Conservation (phyloP, 768 basidiomycete species). For the Boletales sp. region DNA sequence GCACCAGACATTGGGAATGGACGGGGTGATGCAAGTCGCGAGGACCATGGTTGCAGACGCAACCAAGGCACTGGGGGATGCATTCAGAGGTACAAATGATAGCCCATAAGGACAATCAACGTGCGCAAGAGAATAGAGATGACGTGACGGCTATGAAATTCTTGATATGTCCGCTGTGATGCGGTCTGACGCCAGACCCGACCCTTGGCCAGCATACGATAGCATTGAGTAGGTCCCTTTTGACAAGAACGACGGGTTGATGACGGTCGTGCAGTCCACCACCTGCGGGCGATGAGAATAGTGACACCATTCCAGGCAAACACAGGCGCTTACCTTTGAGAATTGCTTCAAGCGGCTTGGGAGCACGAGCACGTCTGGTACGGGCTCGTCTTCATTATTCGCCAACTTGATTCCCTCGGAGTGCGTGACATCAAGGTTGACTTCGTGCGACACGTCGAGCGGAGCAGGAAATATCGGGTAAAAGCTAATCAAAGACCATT, state of each 20-base stretch:
- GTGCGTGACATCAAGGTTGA: constrained; percentile 90
- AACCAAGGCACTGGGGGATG: constrained; percentile 17
- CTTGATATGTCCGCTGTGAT: constrained; percentile 25
- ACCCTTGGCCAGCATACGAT: constrained; percentile 26
- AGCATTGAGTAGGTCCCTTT: constrained; percentile 57
- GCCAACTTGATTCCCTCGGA: constrained; percentile 42
- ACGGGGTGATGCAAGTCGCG: constrained; percentile 35
- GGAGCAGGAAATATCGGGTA: constrained; percentile 94
- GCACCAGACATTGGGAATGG: constrained; percentile 73
- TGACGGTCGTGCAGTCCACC: constrained; percentile 69
- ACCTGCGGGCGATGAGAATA: constrained; percentile 40
- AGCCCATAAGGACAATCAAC: constrained; percentile 1
- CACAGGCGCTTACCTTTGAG: constrained; percentile 57
- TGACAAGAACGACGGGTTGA: constrained; percentile 81
- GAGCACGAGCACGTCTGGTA: constrained; percentile 81
- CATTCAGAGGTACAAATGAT: constrained; percentile 7
- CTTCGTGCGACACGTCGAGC: constrained; percentile 64
- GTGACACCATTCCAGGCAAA: background rate
- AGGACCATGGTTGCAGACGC: constrained; percentile 20
- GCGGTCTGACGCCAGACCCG: constrained; percentile 26
- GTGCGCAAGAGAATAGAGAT: background rate
- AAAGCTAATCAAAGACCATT: constrained; percentile 51
- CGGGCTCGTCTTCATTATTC: constrained; percentile 38
- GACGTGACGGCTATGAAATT: constrained; percentile 17
- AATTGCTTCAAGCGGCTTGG: constrained; percentile 91